Evolutionary conservation across 2,329 filamentous ascomycete species (phyloP).

Genomic region (Penicillium sp.): DNA sequence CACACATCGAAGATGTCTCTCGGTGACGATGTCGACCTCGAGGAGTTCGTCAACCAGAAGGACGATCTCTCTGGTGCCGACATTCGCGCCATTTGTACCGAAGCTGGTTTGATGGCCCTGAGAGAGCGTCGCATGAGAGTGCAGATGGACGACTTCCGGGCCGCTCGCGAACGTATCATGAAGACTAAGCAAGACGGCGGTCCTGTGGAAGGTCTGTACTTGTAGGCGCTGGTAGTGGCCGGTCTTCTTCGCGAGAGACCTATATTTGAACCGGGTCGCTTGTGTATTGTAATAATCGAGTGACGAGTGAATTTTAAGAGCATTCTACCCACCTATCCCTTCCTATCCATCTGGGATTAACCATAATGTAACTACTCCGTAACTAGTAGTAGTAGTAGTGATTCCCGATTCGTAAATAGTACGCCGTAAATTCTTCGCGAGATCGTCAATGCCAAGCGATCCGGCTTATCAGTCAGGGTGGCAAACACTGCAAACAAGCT

Average conservation of each 20-base stretch:
- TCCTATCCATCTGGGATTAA: background rate
- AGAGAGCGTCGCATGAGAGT: conserved; percentile 95
- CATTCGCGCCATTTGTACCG: conserved; percentile 98
- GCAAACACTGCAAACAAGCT: conserved; percentile 32
- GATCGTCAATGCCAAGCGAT: background rate
- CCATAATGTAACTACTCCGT: too few relatives aligned
- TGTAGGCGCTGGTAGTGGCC: conserved; percentile 57
- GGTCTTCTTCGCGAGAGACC: conserved; percentile 3
- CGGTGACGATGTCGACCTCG: conserved; percentile 92
- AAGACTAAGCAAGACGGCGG: conserved; percentile 99
- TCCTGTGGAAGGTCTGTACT: conserved; percentile 86
- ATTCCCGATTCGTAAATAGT: too few relatives aligned
- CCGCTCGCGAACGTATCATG: conserved; percentile 87
- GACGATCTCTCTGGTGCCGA: conserved; percentile 95
- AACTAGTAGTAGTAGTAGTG: too few relatives aligned
- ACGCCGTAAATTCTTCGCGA: background rate
- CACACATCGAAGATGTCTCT: conserved; percentile 99
- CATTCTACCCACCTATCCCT: background rate
- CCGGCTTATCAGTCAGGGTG: conserved; percentile 1
- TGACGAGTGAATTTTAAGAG: conserved; percentile 14
- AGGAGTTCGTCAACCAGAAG: conserved; percentile 98
- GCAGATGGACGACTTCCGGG: conserved; percentile 96
- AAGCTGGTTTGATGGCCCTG: conserved; percentile 89
- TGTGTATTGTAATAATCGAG: conserved; percentile 29
- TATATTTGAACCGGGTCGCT: conserved; percentile 10